Evolutionary conservation across 1,284 basidiomycete genomes (phyloP).

Genomic region (Ganoderma sinense): DNA sequence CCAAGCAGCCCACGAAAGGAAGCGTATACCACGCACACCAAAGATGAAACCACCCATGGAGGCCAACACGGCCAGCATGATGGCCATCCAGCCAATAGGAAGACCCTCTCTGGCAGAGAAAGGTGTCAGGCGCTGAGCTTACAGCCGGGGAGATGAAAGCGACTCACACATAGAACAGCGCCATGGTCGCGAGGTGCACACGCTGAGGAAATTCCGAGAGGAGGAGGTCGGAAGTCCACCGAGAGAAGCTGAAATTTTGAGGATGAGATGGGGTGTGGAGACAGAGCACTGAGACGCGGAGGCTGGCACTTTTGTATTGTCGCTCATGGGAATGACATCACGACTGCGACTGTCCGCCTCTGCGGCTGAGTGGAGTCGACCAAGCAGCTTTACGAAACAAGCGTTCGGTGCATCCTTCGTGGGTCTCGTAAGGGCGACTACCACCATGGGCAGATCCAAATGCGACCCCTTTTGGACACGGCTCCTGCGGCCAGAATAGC

Average conservation of each 20-base stretch:
- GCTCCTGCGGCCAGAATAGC: background rate
- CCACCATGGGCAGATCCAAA: background rate
- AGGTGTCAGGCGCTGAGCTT: background rate
- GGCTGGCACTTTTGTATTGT: constrained; percentile 5
- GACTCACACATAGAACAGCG: constrained; percentile 31
- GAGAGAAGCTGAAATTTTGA: background rate
- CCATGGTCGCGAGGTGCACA: constrained; percentile 16
- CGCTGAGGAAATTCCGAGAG: background rate
- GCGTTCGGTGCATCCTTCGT: background rate
- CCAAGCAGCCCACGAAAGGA: background rate
- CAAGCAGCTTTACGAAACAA: constrained; percentile 4
- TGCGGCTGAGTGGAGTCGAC: constrained; percentile 15
- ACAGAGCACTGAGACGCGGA: background rate
- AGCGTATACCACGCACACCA: constrained; percentile 45
- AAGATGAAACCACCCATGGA: constrained; percentile 86
- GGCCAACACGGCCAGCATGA: constrained; percentile 73
- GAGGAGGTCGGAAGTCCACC: background rate
- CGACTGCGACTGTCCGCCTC: constrained; percentile 16
- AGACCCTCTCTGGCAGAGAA: constrained; percentile 41
- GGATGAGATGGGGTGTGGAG: constrained; percentile 9
- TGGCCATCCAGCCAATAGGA: constrained; percentile 67
- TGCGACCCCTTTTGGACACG: background rate
- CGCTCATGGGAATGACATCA: constrained; percentile 29
- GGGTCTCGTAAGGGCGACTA: background rate
- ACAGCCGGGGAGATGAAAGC: background rate